Evolutionary conservation across 805 yeast species (phyloP).

Genomic region (Jamesozyma jinghongensis): DNA sequence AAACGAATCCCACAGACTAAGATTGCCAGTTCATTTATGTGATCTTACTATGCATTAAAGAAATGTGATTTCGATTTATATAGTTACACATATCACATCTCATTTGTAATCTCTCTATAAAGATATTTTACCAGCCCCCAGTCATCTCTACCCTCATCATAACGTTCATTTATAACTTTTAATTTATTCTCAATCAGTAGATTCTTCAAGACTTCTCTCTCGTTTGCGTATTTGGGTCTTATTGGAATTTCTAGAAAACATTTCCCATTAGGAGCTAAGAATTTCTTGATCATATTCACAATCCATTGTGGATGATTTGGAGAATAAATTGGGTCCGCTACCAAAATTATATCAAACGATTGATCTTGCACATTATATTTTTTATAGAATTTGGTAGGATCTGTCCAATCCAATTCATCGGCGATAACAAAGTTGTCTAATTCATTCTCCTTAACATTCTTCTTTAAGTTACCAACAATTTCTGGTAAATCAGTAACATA

Average conservation of each 20-base stretch:
- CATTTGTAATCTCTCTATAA: conserved; percentile 29
- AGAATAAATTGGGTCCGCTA: conserved; percentile 88
- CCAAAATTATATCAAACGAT: conserved; percentile 50
- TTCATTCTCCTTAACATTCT: conserved; percentile 50
- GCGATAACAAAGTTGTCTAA: conserved; percentile 29
- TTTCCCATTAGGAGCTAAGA: conserved; percentile 35
- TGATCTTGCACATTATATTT: conserved; percentile 20
- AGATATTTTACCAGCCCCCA: conserved; percentile 65
- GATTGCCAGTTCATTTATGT: conserved; percentile 9
- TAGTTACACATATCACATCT: background rate
- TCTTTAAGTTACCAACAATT: conserved; percentile 57
- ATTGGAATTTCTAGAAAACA: conserved; percentile 72
- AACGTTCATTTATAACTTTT: conserved; percentile 29
- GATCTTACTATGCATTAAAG: background rate
- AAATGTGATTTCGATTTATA: background rate
- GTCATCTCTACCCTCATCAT: conserved; percentile 71
- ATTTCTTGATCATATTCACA: conserved; percentile 44
- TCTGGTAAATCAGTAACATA: conserved; percentile 71
- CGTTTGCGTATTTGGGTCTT: conserved; percentile 54
- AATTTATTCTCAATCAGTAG: conserved; percentile 34
- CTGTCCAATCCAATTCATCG: conserved; percentile 68
- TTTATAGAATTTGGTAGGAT: conserved; percentile 37
- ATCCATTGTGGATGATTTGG: conserved; percentile 72
- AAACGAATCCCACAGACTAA: conserved; percentile 3
- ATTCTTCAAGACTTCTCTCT: conserved; percentile 52